phyloP scores from a whole-genome alignment of 768 basidiomycete genomes.

The Cyclocybe aegerita region DNA sequence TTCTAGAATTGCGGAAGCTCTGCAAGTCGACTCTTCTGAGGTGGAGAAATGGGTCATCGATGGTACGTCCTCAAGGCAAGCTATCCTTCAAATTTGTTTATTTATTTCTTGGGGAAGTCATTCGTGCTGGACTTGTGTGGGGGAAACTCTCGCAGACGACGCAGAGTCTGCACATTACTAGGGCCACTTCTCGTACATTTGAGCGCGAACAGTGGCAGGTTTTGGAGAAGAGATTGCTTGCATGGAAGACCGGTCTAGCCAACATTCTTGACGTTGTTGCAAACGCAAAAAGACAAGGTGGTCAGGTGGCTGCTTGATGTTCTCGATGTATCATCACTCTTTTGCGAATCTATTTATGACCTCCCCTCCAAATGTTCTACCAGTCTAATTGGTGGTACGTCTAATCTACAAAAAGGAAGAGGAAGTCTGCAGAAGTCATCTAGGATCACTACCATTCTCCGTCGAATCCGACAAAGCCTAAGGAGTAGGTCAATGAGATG shows the following conservation, averaged over 20 bases:
- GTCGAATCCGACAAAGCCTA: conserved; percentile 84
- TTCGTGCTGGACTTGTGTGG: conserved; percentile 74
- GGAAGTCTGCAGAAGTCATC: neutral
- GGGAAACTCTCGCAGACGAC: conserved; percentile 84
- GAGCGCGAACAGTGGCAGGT: conserved; percentile 78
- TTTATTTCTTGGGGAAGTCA: conserved; percentile 44
- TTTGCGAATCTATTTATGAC: too few species aligned
- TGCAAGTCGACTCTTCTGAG: conserved; percentile 62
- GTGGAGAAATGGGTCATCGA: conserved; percentile 91
- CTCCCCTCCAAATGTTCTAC: too few species aligned
- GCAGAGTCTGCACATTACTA: conserved; percentile 69
- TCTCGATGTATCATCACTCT: conserved; percentile 8
- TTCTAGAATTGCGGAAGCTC: conserved; percentile 59
- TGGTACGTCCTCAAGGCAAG: conserved; percentile 41
- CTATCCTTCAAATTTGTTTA: conserved; percentile 5
- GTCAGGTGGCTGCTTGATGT: conserved; percentile 27
- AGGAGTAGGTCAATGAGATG: neutral
- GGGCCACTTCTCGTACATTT: conserved; percentile 74
- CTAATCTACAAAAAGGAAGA: too few species aligned
- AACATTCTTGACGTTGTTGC: conserved; percentile 71
- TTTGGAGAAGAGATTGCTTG: conserved; percentile 69
- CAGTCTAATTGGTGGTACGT: too few species aligned
- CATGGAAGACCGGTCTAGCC: conserved; percentile 74
- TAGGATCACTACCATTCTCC: conserved; percentile 66
- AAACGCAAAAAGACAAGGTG: conserved; percentile 48